Percentiles rank a stretch among this genome's conserved stretches.
Conservation (phyloP, 768 basidiomycete genomes). For the Lanmaoa pseudosensibilis region DNA sequence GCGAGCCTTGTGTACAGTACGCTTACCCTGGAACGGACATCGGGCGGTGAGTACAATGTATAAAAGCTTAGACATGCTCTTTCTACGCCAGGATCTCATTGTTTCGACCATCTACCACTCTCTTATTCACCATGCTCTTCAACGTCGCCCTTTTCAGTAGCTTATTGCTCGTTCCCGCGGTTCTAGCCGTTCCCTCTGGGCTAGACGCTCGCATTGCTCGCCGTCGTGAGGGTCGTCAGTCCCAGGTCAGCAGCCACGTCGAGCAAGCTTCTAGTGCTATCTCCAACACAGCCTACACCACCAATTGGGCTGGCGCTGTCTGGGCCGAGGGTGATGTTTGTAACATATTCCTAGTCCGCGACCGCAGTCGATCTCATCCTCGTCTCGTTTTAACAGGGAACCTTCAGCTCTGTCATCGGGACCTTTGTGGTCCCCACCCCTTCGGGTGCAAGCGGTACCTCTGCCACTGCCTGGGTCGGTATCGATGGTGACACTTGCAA, state of each 20-base stretch:
- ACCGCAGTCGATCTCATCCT: neutral
- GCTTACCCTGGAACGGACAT: neutral
- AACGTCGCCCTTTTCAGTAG: neutral
- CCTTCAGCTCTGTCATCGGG: slow-evolving; percentile 8
- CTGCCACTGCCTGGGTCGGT: slow-evolving; percentile 12
- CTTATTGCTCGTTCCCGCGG: neutral
- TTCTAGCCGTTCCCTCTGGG: neutral
- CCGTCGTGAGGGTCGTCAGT: neutral
- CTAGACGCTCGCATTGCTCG: neutral
- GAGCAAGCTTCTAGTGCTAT: neutral
- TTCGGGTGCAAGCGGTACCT: neutral
- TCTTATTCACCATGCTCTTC: neutral
- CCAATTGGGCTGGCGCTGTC: slow-evolving; percentile 11
- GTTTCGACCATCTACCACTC: neutral
- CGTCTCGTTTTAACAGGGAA: neutral
- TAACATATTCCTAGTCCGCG: neutral
- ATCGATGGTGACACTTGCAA: slow-evolving; percentile 6
- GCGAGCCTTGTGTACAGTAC: neutral
- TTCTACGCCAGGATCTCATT: neutral
- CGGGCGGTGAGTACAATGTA: neutral
- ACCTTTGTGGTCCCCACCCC: slow-evolving; percentile 6
- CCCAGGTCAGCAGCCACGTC: neutral
- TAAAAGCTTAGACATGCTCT: neutral
- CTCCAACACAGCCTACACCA: neutral
- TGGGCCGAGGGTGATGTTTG: neutral